These are phyloP conservation scores for Lentinula guzmanii DNA, from an alignment of 768 basidiomycete genomes.

Conservation along the genomic window DNA sequence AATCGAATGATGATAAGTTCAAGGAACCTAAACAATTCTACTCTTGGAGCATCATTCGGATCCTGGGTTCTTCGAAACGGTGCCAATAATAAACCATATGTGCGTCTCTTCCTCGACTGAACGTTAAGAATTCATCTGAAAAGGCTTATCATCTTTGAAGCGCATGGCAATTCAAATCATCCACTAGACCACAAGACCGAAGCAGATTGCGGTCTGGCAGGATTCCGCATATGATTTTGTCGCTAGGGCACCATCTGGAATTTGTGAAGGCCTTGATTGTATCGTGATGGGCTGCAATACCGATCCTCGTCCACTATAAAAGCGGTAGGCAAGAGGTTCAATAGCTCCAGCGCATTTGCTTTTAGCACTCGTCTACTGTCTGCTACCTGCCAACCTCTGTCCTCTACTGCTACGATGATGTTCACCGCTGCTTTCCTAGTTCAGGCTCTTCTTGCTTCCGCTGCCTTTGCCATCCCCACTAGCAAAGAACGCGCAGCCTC, in stretches of 20 bases:
- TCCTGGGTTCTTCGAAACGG: neutral
- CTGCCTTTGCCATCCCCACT: constrained; percentile 3
- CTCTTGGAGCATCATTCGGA: neutral
- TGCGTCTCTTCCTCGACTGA: neutral
- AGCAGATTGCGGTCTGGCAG: neutral
- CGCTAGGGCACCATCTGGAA: neutral
- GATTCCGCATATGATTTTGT: neutral
- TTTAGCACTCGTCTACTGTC: neutral
- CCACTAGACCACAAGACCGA: neutral
- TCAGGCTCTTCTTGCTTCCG: neutral
- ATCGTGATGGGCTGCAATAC: neutral
- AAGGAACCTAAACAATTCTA: neutral
- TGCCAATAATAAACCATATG: neutral
- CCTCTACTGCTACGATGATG: neutral
- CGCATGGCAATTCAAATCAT: neutral
- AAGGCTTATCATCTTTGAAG: neutral
- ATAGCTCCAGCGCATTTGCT: neutral
- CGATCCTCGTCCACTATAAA: neutral
- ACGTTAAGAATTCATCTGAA: neutral
- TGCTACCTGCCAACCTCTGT: neutral
- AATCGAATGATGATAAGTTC: neutral
- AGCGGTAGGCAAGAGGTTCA: neutral
- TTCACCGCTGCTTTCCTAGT: neutral
- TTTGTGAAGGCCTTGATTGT: neutral
- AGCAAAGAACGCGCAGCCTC: neutral